Conservation (phyloP, 805 yeast genomes). For the Candida verbasci region DNA sequence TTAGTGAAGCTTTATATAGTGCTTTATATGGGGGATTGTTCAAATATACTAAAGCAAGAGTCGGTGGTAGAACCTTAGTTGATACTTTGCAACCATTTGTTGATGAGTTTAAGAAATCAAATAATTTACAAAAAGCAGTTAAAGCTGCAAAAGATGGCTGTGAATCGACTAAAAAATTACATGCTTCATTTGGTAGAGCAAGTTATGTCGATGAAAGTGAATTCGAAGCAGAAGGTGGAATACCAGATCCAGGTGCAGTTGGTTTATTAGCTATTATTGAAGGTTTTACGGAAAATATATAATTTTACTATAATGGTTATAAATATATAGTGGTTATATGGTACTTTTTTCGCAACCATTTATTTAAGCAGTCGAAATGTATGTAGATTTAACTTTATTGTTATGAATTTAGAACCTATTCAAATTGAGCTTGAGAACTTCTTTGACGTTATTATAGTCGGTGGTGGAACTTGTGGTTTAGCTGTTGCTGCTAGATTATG, state of each 20-base stretch:
- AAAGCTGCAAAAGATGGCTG: conserved; percentile 74
- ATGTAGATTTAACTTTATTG: too few relatives aligned
- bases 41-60: conserved; percentile 84
- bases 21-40: conserved; percentile 69
- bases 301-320: conserved; percentile 5
- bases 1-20: conserved; percentile 47
- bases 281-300: conserved; percentile 27
- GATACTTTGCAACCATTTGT: conserved; percentile 90
- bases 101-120: conserved; percentile 47
- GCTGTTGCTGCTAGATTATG: conserved; percentile 40
- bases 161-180: conserved; percentile 63
- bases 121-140: conserved; percentile 57
- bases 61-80: conserved; percentile 83
- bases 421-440: conserved; percentile 15
- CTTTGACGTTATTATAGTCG: conserved; percentile 36
- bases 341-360: conserved; percentile 4
- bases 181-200: conserved; percentile 91
- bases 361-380: conserved; percentile 2
- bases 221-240: conserved; percentile 56
- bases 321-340: conserved; percentile 6
- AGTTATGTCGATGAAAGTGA: conserved; percentile 73
- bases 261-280: conserved; percentile 65
- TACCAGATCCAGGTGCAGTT: conserved; percentile 95
- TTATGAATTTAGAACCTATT: conserved; percentile 7
- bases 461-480: conserved; percentile 45